Evolutionary conservation across 2,329 filamentous ascomycete genomes (phyloP), one percentile per base, ranked within the genome.

Genomic region (Botrytis porri): DNA sequence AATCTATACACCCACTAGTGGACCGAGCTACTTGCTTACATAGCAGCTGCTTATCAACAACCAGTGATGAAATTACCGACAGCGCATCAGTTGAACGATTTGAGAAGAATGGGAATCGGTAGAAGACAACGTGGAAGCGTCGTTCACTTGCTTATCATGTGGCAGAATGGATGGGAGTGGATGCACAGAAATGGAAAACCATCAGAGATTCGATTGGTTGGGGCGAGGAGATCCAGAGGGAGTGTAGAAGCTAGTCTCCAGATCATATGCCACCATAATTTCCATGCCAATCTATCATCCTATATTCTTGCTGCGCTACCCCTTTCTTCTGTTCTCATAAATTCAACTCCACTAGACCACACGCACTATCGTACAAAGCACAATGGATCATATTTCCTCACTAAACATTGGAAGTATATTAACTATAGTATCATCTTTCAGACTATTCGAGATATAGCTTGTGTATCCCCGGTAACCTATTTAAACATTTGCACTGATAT

Each of bases 81-180:
- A 12, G 25, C 5, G 25, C n/a, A 51, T 14, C 48, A n/a, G 0
- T n/a, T 14, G 25, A 51, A n/a, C 4, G 10, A 4, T n/a, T 16
- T 51, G 22, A n/a, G 48, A 51, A 25, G 12, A 51, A 51, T n/a
- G 48, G 10, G 48, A 7, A 4, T n/a, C 14, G 48, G n/a, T n/a
- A 2, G 3, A 18, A 9, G 16, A 51, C 25, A 14, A 3, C n/a
- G 4, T 4, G 4, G 4, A 14, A n/a, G 25, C 1, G 12, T 14
- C 25, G 2, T 2, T 25, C 4, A 10, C 4, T 7, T n/a, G 12
- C 48, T 5, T n/a, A 51, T 51, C 12, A 5, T 3, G 25, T 7
- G 12, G 48, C 25, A 51, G 48, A 51, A n/a, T 14, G 48, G 4
- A 51, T 6, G 10, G 25, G 1, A 51, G 12, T 14, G 48, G 1